Evolutionary conservation across 2,329 filamentous ascomycete genomes (phyloP).

Genomic region (Pestalotiopsis sp.): DNA sequence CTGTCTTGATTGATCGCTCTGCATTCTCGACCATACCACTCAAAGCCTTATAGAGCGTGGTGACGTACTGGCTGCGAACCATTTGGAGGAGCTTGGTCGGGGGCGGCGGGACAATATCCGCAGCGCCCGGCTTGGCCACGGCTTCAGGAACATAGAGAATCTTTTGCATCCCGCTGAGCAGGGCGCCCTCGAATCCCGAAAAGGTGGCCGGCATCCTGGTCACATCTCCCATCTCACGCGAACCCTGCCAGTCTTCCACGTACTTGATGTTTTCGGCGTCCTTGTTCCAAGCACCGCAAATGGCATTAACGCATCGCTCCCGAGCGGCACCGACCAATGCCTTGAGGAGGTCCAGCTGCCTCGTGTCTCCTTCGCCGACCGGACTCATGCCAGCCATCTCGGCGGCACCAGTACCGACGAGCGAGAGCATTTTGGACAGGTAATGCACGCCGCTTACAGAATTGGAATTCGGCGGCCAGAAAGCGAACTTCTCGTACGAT

Average conservation of each 20-base stretch:
- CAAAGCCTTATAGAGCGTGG: conserved; percentile 88
- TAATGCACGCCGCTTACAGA: conserved; percentile 91
- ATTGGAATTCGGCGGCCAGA: conserved; percentile 94
- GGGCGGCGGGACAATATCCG: conserved; percentile 80
- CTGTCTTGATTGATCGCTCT: conserved; percentile 68
- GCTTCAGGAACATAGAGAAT: conserved; percentile 92
- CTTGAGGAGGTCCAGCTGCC: conserved; percentile 71
- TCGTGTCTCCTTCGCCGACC: conserved; percentile 54
- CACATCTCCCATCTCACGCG: conserved; percentile 78
- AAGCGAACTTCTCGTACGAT: conserved; percentile 89
- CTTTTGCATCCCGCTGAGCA: conserved; percentile 88
- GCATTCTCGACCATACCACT: conserved; percentile 98
- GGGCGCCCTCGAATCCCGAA: conserved; percentile 77
- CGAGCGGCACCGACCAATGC: conserved; percentile 74
- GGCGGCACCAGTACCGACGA: conserved; percentile 83
- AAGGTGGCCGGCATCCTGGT: conserved; percentile 91
- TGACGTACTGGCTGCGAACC: conserved; percentile 89
- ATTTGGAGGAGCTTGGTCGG: conserved; percentile 85
- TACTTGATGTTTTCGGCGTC: conserved; percentile 92
- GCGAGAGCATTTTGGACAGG: conserved; percentile 74
- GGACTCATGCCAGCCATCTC: conserved; percentile 79
- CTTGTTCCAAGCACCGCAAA: conserved; percentile 88
- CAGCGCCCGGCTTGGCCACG: conserved; percentile 69
- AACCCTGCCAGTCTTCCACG: conserved; percentile 90
- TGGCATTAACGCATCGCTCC: conserved; percentile 81